Base-by-base conservation (phyloP, 169 alveolate genomes). In the Plasmodium cynomolgi region DNA sequence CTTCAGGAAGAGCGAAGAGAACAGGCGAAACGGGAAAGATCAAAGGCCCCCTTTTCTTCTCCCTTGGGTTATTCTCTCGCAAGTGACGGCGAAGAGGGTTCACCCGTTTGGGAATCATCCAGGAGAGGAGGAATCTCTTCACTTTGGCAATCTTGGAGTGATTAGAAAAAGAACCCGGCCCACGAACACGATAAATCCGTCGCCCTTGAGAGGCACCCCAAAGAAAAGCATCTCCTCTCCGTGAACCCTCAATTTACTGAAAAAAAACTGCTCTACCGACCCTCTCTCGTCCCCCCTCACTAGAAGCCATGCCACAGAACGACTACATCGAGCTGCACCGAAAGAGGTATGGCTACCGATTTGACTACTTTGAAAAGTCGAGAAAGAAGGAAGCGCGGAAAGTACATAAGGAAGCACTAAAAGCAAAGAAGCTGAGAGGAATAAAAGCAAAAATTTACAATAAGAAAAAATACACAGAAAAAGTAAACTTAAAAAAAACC, bases 381-480 rank as follows among this genome's bases (percentile, higher is more conserved):
- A 88, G 98, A 82, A 99, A 99, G 97, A 98, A 98, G 94, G 98
- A 96, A 72, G 99, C 99, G 5, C 96, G 99, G 72, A 97, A 97
- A 81, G 99, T 97, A 13, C 99, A 98, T 85, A 98, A 98, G 81
- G 96, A 95, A 54, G 97, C 99, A 58, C 96, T 97, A 96, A 98
- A 98, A 92, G 99, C 99, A 3, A 98, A 98, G 93, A 97, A 97
- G 90, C 96, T 99, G 56, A 96, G 99, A 82, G 99, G 99, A 29
- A 96, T 99, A 92, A 99, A 99, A 97, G 99, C 99, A 9, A 99
- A 99, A 97, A 96, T 99, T 31, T 98, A 97, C 96, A 98, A 99
- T 92, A 98, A 98, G 96, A 98, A 99, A 96, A 96, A 99, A 88
- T 99, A 98, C 95, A 98, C 99, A 90, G 99, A 99, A 96, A 99